Base-by-base conservation (phyloP, 139 green algal species). In the Chlorella sp. region DNA sequence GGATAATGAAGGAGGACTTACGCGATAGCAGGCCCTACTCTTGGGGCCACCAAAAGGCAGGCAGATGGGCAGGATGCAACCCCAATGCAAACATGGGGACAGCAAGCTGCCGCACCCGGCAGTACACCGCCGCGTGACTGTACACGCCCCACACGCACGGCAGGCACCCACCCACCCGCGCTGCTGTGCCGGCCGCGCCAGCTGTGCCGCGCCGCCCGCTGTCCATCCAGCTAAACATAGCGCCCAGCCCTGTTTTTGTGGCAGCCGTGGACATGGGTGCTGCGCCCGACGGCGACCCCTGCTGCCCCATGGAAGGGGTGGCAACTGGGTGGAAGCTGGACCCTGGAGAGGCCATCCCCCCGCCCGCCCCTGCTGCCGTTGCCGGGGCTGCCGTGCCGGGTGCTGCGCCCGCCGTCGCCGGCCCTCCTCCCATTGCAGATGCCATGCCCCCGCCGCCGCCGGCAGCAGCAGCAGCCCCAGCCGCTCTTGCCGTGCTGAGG, bases 171-270 rank as follows among this genome's bases (percentile, higher is more conserved):
- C 83, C 3, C 83, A 88, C 83, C 83, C 37, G 66, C 18, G 64
- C 39, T 4, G 24, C 83, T 30, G 66, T 81, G 61, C 40, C 37
- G 66, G n/a, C 83, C 4, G 57, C 57, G 66, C 60, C 83, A 2
- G 80, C n/a, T 3, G 81, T 68, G 60, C 60, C 32, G 37, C 83
- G 37, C 39, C 83, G 64, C 57, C 73, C 37, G 60, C 53, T 73
- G 37, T 90, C 86, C 75, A 90, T 85, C 86, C 86, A 90, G 73
- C 86, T 85, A 61, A 90, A 90, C 75, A 90, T 85, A 36, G 34
- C 48, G 15, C 86, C 86, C 53, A 90, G 76, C 30, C 86, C 76
- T 22, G 73, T 60, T 26, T 77, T 85, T 36, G 83, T 88, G 64
- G 39, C 83, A 9, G 83, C 83, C 0, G 83, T 88, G 66, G 83